These are phyloP conservation scores for Solanum chaucha DNA, from an alignment of 257 asterid species.

Conservation along the genomic window DNA sequence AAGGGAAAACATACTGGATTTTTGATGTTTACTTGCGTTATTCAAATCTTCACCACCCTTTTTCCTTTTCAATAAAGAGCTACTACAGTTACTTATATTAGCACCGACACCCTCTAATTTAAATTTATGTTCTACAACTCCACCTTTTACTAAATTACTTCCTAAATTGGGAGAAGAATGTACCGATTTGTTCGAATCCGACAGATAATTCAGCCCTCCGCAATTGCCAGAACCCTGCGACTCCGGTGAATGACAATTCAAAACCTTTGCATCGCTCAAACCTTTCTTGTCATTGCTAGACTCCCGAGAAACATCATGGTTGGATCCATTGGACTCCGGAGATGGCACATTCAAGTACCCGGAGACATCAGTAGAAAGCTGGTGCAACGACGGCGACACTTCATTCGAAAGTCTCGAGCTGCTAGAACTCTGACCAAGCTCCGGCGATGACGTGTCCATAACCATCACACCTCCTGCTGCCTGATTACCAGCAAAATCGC, in stretches of 20 bases:
- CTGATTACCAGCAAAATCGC: conserved; percentile 23
- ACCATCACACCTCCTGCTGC: conserved; percentile 11
- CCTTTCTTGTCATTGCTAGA: conserved; percentile 11
- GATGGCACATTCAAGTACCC: conserved; percentile 55
- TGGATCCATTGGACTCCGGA: conserved; percentile 77
- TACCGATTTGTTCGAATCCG: conserved; percentile 48
- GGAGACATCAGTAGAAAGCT: conserved; percentile 33
- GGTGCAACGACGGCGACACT: conserved; percentile 32
- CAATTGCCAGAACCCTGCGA: conserved; percentile 54
- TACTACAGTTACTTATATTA: conserved; percentile 13
- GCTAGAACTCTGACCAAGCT: conserved; percentile 30
- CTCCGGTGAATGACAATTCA: conserved; percentile 57
- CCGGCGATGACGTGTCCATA: conserved; percentile 8
- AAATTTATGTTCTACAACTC: conserved; percentile 42
- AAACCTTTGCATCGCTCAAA: conserved; percentile 30
- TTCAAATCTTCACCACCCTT: conserved; percentile 35
- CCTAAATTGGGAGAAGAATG: conserved; percentile 47
- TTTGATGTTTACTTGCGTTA: conserved; percentile 30
- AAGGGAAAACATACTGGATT: conserved; percentile 19
- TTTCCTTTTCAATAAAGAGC: conserved; percentile 55
- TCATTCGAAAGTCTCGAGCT: conserved; percentile 42
- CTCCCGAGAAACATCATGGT: conserved; percentile 20
- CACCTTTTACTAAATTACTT: conserved; percentile 28
- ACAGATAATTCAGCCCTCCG: conserved; percentile 2
- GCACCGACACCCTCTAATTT: conserved; percentile 38